Evolutionary conservation across 169 alveolate species (phyloP), one percentile per base, ranked within the genome.

Genomic region (Plasmodium malariae): DNA sequence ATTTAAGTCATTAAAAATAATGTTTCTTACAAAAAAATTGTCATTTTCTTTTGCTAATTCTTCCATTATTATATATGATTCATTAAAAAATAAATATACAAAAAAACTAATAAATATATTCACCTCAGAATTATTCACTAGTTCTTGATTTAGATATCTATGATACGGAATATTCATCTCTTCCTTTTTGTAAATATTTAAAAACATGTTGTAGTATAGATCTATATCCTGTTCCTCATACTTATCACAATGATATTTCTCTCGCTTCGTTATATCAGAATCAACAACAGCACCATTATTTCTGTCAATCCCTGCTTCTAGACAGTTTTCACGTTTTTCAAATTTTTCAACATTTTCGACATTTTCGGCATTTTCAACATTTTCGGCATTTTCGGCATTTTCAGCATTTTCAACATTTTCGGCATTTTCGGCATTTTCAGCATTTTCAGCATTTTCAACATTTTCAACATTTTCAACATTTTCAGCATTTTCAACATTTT

Each of bases 1-100:
- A 2, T 19, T 11, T 28, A 86, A 74, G 49, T 86, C 92, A 45
- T 86, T 70, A 49, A 62, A 86, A 69, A 86, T 71, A 19, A 70
- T 57, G 70, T 72, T 54, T 49, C 57, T 86, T 34, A 86, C 87
- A 69, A 24, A 86, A 32, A 86, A 30, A 11, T 28, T 57, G 6
- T 59, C 51, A 69, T 55, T 32, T 17, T 86, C 69, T 14, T 69
- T 86, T 11, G 12, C 24, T 40, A 69, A 26, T 7, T 59, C 87
- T 43, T 83, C 91, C 24, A 83, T 26, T 83, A 83, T 83, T 67
- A 55, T 48, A 34, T 67, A 67, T 40, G 91, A 69, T 26, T 86
- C 92, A 51, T 71, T 71, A 48, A 57, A 86, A 70, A 69, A 86
- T 86, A 86, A 43, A 62, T 49, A 48, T 24, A 86, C 48, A 74